A percentile compares a stretch with the other conserved stretches of the same genome.
Conservation (phyloP, 805 yeast species). For the Metschnikowia shivogae region DNA sequence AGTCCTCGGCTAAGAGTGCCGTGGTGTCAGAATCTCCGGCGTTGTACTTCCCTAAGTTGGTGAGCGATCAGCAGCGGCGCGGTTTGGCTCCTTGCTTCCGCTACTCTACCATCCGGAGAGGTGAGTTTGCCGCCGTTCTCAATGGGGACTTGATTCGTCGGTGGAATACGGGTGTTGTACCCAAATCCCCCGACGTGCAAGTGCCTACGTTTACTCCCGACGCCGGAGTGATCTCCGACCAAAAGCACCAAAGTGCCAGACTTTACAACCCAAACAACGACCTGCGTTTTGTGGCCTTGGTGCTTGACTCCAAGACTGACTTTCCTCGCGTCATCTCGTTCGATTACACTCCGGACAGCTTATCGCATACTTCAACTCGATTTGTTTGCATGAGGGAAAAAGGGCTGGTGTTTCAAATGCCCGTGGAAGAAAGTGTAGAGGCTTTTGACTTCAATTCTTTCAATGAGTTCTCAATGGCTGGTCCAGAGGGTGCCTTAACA, state of each 20-base stretch:
- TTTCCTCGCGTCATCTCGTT: conserved; percentile 80
- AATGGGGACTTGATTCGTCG: conserved; percentile 74
- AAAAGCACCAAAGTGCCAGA: conserved; percentile 36
- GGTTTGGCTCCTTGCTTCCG: conserved; percentile 63
- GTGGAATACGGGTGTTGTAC: conserved; percentile 70
- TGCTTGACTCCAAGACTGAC: conserved; percentile 68
- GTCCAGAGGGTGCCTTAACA: conserved; percentile 52
- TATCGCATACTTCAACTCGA: conserved; percentile 51
- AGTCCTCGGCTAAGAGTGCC: conserved; percentile 16
- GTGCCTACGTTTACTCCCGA: conserved; percentile 13
- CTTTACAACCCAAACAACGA: conserved; percentile 44
- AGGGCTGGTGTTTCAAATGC: conserved; percentile 81
- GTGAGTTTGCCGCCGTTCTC: conserved; percentile 76
- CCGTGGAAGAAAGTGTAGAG: conserved; percentile 62
- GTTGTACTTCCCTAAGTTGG: conserved; percentile 55
- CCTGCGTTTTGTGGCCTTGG: conserved; percentile 68
- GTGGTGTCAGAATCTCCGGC: conserved; percentile 50
- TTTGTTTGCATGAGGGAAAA: conserved; percentile 87
- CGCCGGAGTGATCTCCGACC: conserved; percentile 13
- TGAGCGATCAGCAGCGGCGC: conserved; percentile 54
- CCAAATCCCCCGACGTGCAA: conserved; percentile 16
- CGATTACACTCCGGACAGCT: conserved; percentile 65
- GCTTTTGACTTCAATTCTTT: conserved; percentile 61
- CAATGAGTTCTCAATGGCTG: conserved; percentile 61
- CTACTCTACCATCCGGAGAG: conserved; percentile 58